These are phyloP conservation scores for Pyricularia sp. DNA, from an alignment of 2,329 filamentous ascomycete genomes.

Conservation along the genomic window DNA sequence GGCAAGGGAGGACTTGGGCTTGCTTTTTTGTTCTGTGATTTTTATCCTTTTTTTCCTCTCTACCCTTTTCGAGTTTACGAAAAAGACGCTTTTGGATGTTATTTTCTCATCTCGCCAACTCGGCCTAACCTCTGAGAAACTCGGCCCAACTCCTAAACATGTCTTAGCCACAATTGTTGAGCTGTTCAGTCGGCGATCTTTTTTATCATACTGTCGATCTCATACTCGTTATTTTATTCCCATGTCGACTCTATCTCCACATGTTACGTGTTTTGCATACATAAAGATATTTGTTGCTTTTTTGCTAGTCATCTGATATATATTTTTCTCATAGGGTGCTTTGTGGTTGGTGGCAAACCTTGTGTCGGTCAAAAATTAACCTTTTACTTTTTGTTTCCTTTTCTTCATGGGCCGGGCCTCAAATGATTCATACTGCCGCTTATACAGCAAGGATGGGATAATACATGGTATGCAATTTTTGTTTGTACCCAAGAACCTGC, in stretches of 20 bases:
- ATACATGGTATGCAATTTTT: not conserved
- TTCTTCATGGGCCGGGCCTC: not conserved
- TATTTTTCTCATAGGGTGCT: not conserved
- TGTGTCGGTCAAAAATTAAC: not conserved
- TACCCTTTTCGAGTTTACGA: not conserved
- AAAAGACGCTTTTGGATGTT: not conserved
- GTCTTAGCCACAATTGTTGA: not conserved
- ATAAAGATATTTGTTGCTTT: not conserved
- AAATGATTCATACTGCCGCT: not conserved
- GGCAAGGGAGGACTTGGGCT: not conserved
- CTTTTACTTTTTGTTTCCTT: not conserved
- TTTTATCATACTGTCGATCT: not conserved
- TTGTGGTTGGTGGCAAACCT: not conserved
- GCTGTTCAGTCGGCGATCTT: not conserved
- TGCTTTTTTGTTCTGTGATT: not conserved
- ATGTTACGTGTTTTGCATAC: not conserved
- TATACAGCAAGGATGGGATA: not conserved
- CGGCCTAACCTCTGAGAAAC: too few relatives aligned
- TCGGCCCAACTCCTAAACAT: not conserved
- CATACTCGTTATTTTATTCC: not conserved
- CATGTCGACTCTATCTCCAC: not conserved
- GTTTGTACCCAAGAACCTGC: not conserved
- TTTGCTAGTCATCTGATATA: not conserved
- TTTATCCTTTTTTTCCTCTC: not conserved
- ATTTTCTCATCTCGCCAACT: not conserved